Base-by-base conservation (phyloP, 176 grass and related monocot species). In the Oryza rufipogon region DNA sequence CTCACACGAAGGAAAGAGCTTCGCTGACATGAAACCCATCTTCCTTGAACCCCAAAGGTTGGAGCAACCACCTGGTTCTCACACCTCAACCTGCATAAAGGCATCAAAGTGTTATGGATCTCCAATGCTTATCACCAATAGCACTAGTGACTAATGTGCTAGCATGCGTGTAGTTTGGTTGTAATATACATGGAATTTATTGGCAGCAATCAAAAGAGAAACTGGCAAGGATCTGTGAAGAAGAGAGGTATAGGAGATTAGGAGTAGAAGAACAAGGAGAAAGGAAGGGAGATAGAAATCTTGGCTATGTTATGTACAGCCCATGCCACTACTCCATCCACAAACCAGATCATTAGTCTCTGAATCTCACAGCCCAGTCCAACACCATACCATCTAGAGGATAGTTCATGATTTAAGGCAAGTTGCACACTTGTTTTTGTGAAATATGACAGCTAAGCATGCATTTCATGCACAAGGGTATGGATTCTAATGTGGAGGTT, bases 11-110 rank as follows among this genome's bases (percentile, higher is more conserved):
- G 96, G 96, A 49, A 98, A 83, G 64, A 99, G 71, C 85, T 92
- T 99, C 47, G 88, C 84, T 58, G 88, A 89, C 71, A 99, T 71
- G 87, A 99, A 93, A 39, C 96, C 93, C 96, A 99, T 99, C 66
- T 46, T 70, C 79, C 36, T 64, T 46, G 17, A 44, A 25, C 73
- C 41, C 42, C 19, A 34, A 22, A 86, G 20, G 81, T 70, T 49
- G 75, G 8, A 63, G 81, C 46, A 13, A 33, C 71, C n/a, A 22
- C 41, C 70, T 65, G 64, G 52, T 87, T 87, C 75, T 87, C 86
- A 77, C 73, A 30, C 38, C 30, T 73, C 28, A 68, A 45, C 9
- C 68, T 34, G 54, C 75, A 63, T 32, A 28, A 78, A 42, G 20
- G n/a, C 36, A 19, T 8, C 34, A 63, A 22, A 63, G 9, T 63